Evolutionary conservation across 1,284 basidiomycete genomes (phyloP), one percentile per base, ranked within the genome.

Genomic region (Moesziomyces sp.): DNA sequence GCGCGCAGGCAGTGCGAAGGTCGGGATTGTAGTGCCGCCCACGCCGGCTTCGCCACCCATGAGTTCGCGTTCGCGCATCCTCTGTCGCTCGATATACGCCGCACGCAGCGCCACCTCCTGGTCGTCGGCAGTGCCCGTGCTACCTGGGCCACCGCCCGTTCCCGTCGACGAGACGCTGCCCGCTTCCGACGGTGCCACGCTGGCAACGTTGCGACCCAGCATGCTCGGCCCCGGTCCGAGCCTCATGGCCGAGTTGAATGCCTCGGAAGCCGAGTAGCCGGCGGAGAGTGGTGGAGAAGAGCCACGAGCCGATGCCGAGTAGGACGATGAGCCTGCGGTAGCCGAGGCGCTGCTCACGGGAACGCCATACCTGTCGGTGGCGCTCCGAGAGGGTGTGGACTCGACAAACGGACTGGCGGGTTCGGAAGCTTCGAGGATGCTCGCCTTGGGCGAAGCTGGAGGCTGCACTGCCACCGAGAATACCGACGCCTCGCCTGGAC

Each of bases 391-490:
- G 16, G 64, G 45, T 14, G 55, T 46, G 21, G 58, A 38, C 38
- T 74, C 69, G 33, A 69, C 48, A 35, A 62, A 62, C 2, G 67
- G 72, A 40, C 60, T 72, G 23, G 64, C 46, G 5, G 65, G 73
- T 40, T 77, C 76, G 8, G 62, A 63, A 11, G 53, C 51, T 43
- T 72, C 69, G 10, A 77, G 18, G 23, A 72, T 69, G 38, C 62
- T 63, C 5, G 75, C 65, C 58, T 80, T 77, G 5, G 81, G 81
- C 16, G 81, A 80, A 13, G 72, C 80, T 21, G 78, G 78, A 6
- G 81, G 79, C 42, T 83, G 80, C 1, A 82, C 81, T 5, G 80
- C 81, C 6, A 83, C 77, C 4, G 79, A 81, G 47, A 81, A 78
- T 26, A 83, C 78, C 10, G 81, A 83, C 3, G 79, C 80, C 11